Evolutionary conservation across 1,284 basidiomycete genomes (phyloP).

Genomic region (Puccinia horiana): DNA sequence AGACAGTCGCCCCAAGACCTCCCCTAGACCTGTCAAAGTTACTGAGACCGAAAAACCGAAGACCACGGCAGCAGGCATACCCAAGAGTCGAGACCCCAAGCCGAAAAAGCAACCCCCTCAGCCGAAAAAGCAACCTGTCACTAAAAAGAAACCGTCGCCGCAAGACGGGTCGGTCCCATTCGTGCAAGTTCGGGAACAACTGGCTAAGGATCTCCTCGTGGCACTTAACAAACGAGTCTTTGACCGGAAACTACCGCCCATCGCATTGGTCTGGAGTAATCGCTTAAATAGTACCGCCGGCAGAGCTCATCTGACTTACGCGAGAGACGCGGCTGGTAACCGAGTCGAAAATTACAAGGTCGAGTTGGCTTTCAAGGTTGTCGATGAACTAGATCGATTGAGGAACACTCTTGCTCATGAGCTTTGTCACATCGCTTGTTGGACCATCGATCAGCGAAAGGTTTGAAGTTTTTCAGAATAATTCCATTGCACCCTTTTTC

Average conservation of each 20-base stretch:
- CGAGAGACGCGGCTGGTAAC: constrained; percentile 57
- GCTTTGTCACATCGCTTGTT: constrained; percentile 81
- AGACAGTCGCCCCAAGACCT: not conserved
- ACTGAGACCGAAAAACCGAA: not conserved
- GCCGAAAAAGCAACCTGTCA: not conserved
- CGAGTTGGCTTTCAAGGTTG: constrained; percentile 73
- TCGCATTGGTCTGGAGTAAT: constrained; percentile 72
- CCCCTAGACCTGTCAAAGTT: not conserved
- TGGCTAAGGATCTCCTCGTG: constrained; percentile 27
- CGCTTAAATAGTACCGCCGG: constrained; percentile 74
- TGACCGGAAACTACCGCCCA: constrained; percentile 64
- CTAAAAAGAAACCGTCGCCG: not conserved
- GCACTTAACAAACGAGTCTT: constrained; percentile 30
- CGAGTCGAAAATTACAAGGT: constrained; percentile 60
- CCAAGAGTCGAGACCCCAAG: not conserved
- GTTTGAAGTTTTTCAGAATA: constrained; percentile 65
- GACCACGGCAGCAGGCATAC: not conserved
- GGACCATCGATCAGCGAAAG: constrained; percentile 70
- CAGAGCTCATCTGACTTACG: constrained; percentile 70
- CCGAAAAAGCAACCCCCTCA: not conserved
- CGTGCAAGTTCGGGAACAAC: constrained; percentile 15
- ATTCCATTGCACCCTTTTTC: constrained; percentile 1
- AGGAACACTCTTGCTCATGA: constrained; percentile 78
- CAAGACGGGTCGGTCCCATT: constrained; percentile 7
- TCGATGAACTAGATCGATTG: constrained; percentile 73